Evolutionary conservation across 768 basidiomycete genomes (phyloP), one percentile per base, ranked within the genome.

Genomic region (Baorangia bicolor): DNA sequence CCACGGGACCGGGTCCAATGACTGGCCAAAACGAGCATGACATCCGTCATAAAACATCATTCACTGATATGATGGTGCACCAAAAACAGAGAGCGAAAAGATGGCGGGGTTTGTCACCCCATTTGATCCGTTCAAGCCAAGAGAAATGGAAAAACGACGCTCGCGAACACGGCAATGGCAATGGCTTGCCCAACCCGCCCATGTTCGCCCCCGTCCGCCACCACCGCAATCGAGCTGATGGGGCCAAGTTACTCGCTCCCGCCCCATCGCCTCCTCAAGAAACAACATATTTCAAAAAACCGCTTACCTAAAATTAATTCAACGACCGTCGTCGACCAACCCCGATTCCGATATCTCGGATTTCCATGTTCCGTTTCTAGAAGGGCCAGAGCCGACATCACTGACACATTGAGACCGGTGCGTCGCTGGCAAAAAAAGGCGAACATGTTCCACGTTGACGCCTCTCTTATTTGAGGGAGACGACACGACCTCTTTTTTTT

Each of bases 251-350:
- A 9, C 30, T 31, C 20, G 28, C n/a, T 18, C 42, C 30, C 28
- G 7, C 28, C 28, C 5, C 28, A 28, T 28, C 28, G 28, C 28
- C 6, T 28, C 28, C 6, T 28, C 28, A n/a, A 20, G n/a, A n/a
- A n/a, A n/a, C n/a, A n/a, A n/a, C n/a, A n/a, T n/a, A n/a, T 20
- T 20, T 14, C 3, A 9, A 8, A 0, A 9, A 8, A 0, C n/a
- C 14, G 30, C 30, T 31, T 30, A 20, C 30, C 20, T 30, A 11
- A 11, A 14, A 6, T 8, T 2, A n/a, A n/a, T n/a, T 30, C 43
- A n/a, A 44, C 43, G 41, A 23, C 23, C n/a, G n/a, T n/a, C n/a
- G n/a, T n/a, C n/a, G n/a, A n/a, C n/a, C n/a, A n/a, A n/a, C n/a
- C n/a, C n/a, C n/a, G n/a, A n/a, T n/a, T n/a, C n/a, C n/a, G n/a